Evolutionary conservation across 208 protist genomes (phyloP).

Genomic region (Trypanosoma caninum): DNA sequence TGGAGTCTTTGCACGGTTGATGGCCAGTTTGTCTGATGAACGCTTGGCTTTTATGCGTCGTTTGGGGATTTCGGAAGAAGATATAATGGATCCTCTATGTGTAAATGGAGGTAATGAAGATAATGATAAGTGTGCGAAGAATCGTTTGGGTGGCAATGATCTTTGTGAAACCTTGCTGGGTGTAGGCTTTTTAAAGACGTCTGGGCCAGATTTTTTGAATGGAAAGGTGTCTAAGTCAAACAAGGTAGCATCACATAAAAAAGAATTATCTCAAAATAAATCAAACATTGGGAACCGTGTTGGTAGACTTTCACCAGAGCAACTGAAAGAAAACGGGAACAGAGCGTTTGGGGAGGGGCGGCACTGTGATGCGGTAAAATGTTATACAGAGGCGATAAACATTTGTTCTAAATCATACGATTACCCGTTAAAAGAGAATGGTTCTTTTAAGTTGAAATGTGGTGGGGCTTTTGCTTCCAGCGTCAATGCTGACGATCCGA

Average conservation of each 20-base stretch:
- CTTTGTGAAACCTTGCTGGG: neutral
- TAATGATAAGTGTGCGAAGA: neutral
- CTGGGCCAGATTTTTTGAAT: conserved; percentile 3
- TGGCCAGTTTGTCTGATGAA: conserved; percentile 29
- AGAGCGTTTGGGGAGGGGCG: conserved; percentile 74
- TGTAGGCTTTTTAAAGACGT: conserved; percentile 7
- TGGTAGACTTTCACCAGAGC: conserved; percentile 29
- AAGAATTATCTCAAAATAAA: neutral
- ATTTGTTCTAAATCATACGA: conserved; percentile 29
- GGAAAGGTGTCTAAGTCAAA: neutral
- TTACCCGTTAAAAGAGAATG: conserved; percentile 9
- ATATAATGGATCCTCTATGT: conserved; percentile 50
- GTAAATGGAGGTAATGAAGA: neutral
- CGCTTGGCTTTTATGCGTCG: conserved; percentile 68
- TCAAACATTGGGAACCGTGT: neutral
- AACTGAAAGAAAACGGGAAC: conserved; percentile 90
- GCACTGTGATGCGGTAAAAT: conserved; percentile 68
- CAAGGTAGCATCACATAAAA: neutral
- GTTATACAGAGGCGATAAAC: conserved; percentile 87
- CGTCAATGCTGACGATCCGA: neutral
- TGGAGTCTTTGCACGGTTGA: conserved; percentile 11
- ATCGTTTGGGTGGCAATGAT: neutral
- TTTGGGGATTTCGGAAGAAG: conserved; percentile 71
- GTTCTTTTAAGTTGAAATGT: neutral
- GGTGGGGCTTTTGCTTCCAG: neutral